Evolutionary conservation across 2,329 filamentous ascomycete genomes (phyloP).

Genomic region (Aspergillus sp.): DNA sequence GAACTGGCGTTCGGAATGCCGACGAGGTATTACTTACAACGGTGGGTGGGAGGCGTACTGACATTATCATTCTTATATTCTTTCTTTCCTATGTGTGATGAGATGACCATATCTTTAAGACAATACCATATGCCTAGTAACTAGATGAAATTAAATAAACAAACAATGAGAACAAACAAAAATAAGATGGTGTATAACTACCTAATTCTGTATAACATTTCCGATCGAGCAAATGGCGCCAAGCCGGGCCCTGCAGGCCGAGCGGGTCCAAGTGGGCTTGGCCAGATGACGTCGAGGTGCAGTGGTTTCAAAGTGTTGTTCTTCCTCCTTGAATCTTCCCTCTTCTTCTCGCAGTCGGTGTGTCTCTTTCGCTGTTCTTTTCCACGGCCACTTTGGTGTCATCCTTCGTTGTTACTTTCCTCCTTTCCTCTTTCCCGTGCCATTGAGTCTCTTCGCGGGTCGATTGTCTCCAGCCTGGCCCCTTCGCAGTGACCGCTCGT

Average conservation of each 20-base stretch:
- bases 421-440: slow-evolving; percentile 4
- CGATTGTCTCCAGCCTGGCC: neutral
- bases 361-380: neutral
- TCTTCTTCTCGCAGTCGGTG: slow-evolving; percentile 10
- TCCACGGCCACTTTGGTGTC: neutral
- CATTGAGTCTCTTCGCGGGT: neutral
- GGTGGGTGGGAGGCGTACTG: neutral
- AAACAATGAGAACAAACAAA: neutral
- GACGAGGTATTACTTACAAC: neutral
- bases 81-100: neutral
- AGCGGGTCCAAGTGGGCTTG: slow-evolving; percentile 5
- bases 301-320: neutral
- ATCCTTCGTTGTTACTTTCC: neutral
- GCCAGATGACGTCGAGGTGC: slow-evolving; percentile 5
- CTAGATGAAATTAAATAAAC: too few relatives aligned
- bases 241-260: slow-evolving; percentile 10
- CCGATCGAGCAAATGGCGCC: neutral
- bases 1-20: slow-evolving; percentile 22
- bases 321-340: neutral
- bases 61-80: neutral
- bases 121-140: too few relatives aligned
- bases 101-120: neutral
- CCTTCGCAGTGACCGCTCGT: neutral
- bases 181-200: neutral
- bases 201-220: neutral